A percentile compares a stretch with the other conserved stretches of the same genome.
These are phyloP conservation scores for Sporisorium reilianum DNA, from an alignment of 1,284 basidiomycete genomes.

Conservation along the genomic window DNA sequence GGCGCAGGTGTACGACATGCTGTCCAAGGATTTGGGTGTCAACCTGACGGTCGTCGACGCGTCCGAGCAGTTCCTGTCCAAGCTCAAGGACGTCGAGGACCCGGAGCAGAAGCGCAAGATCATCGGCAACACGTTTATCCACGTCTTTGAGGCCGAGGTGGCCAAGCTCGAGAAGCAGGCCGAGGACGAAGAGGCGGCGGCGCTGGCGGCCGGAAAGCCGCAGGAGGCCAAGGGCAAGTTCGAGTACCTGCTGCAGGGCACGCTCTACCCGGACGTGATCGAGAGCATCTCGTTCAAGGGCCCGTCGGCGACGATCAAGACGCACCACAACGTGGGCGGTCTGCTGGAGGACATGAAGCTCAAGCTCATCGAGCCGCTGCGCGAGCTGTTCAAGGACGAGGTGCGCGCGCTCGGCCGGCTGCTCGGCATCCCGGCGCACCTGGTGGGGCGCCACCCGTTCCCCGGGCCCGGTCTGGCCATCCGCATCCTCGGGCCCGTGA, in stretches of 20 bases:
- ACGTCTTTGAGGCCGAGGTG: constrained; percentile 95
- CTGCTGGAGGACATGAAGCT: constrained; percentile 97
- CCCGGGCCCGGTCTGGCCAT: constrained; percentile 99
- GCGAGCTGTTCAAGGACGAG: constrained; percentile 99
- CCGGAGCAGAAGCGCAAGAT: constrained; percentile 98
- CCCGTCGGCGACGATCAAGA: constrained; percentile 98
- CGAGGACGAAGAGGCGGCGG: constrained; percentile 76
- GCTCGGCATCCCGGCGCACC: constrained; percentile 88
- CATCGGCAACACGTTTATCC: constrained; percentile 99
- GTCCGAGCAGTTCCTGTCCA: constrained; percentile 90
- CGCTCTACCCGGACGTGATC: constrained; percentile 98
- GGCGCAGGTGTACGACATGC: constrained; percentile 92
- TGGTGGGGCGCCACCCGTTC: constrained; percentile 98
- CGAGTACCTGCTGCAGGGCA: constrained; percentile 98
- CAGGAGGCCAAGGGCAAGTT: constrained; percentile 77
- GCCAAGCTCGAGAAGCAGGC: constrained; percentile 88
- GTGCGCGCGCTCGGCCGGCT: constrained; percentile 92
- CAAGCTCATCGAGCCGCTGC: constrained; percentile 96
- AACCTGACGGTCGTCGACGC: constrained; percentile 97
- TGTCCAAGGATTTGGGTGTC: constrained; percentile 92
- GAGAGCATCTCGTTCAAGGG: constrained; percentile 99
- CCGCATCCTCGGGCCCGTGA: constrained; percentile 95
- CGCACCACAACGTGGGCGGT: constrained; percentile 98
- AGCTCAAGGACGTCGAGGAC: constrained; percentile 90
- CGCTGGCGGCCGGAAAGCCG: constrained; percentile 72